A percentile compares a stretch with the other conserved stretches of the same genome.
These are phyloP conservation scores for Sabuloglossum arenarium DNA, from an alignment of 495 filamentous ascomycete genomes.

Conservation along the genomic window DNA sequence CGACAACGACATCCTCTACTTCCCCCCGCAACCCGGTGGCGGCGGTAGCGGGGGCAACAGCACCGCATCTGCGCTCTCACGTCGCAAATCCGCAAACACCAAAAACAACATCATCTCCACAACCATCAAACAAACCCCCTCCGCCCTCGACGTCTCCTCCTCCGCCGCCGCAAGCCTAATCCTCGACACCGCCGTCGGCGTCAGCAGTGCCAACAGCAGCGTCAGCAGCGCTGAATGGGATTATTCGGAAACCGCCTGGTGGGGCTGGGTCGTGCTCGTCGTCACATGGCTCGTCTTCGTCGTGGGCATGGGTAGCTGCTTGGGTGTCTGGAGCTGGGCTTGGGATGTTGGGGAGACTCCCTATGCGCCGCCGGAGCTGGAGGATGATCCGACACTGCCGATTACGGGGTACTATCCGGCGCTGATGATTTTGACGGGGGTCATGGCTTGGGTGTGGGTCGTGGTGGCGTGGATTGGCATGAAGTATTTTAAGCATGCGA, in stretches of 20 bases:
- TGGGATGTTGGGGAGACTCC: constrained; percentile 98
- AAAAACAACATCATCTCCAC: not conserved
- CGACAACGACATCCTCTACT: constrained; percentile 6
- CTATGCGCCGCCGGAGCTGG: constrained; percentile 77
- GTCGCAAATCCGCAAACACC: not conserved
- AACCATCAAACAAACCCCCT: not conserved
- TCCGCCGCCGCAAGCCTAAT: constrained; percentile 6
- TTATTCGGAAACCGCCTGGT: constrained; percentile 85
- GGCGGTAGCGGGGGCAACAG: too few relatives aligned
- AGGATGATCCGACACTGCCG: constrained; percentile 80
- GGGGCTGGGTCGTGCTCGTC: constrained; percentile 81
- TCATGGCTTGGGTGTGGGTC: constrained; percentile 99
- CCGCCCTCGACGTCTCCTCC: not conserved
- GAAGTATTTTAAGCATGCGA: constrained; percentile 98
- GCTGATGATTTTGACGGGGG: constrained; percentile 70
- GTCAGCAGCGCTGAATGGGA: constrained; percentile 56
- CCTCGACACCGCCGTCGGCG: constrained; percentile 17
- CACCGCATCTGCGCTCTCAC: constrained; percentile 10
- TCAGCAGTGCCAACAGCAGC: too few relatives aligned
- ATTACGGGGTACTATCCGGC: constrained; percentile 96
- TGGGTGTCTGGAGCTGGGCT: constrained; percentile 98
- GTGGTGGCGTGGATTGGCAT: constrained; percentile 93
- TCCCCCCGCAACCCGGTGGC: too few relatives aligned
- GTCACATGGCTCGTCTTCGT: constrained; percentile 92
- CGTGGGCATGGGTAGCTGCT: constrained; percentile 81